Percentiles rank a stretch among this genome's conserved stretches.
Conservation (phyloP, 2,329 filamentous ascomycete genomes). For the Pseudogymnoascus sp. region DNA sequence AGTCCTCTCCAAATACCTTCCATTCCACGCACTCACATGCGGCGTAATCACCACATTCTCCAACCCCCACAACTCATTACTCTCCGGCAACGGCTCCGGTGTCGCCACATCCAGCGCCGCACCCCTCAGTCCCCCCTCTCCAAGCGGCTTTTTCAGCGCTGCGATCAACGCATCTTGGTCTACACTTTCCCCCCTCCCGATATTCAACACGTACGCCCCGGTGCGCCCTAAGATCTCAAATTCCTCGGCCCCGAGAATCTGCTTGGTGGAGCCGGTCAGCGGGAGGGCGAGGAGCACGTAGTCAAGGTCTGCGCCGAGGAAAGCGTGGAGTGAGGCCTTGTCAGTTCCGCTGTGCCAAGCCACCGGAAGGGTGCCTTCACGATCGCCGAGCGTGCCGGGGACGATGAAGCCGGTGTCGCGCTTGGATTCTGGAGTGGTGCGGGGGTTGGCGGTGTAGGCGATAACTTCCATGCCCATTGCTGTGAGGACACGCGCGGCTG, state of each 20-base stretch:
- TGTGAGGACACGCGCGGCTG: slow-evolving; percentile 45
- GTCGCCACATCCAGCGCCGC: slow-evolving; percentile 63
- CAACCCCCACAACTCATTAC: slow-evolving; percentile 55
- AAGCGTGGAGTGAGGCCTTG: slow-evolving; percentile 28
- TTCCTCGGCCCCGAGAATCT: slow-evolving; percentile 36
- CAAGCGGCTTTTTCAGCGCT: slow-evolving; percentile 36
- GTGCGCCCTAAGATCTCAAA: slow-evolving; percentile 30
- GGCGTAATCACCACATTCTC: slow-evolving; percentile 58
- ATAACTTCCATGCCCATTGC: slow-evolving; percentile 57
- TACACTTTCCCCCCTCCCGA: slow-evolving; percentile 55
- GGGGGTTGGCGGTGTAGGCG: slow-evolving; percentile 57
- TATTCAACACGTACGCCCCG: slow-evolving; percentile 54
- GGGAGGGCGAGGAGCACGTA: slow-evolving; percentile 33
- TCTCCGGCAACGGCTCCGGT: slow-evolving; percentile 55
- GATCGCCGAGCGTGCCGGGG: slow-evolving; percentile 48
- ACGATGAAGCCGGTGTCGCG: slow-evolving; percentile 55
- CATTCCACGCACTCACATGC: slow-evolving; percentile 51
- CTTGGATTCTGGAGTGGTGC: slow-evolving; percentile 49
- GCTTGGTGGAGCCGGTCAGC: slow-evolving; percentile 29
- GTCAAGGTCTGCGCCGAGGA: slow-evolving; percentile 31
- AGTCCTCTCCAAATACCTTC: slow-evolving; percentile 47
- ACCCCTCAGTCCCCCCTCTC: slow-evolving; percentile 45
- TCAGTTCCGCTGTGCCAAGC: slow-evolving; percentile 32
- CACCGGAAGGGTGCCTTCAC: slow-evolving; percentile 29
- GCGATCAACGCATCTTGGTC: slow-evolving; percentile 52